phyloP scores from a whole-genome alignment of 2,329 filamentous ascomycete species.

The Aspergillus brunneoviolaceus region DNA sequence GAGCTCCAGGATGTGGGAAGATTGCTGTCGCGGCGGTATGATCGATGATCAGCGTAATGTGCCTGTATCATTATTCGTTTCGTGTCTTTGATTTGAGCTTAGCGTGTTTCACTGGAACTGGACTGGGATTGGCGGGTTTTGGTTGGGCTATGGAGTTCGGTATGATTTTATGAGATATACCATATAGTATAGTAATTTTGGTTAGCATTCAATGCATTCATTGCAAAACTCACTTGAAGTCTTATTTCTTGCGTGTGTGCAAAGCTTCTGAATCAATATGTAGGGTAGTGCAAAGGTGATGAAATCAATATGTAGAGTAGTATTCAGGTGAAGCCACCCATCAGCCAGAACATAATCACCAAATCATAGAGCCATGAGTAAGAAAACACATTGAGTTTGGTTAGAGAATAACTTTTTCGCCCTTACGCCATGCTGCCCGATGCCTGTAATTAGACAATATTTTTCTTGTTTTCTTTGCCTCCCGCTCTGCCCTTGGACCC shows the following conservation, averaged over 20 bases:
- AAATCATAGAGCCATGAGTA: neutral
- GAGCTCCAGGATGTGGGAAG: slow-evolving; percentile 48
- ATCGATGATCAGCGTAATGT: neutral
- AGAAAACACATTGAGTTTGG: neutral
- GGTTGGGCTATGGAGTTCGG: neutral
- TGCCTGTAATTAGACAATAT: slow-evolving; percentile 31
- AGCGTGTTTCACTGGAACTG: neutral
- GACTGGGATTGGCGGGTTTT: neutral
- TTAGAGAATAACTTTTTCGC: slow-evolving; percentile 26
- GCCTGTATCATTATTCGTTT: slow-evolving; percentile 1
- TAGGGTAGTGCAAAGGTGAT: no score
- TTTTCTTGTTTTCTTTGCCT: slow-evolving; percentile 22
- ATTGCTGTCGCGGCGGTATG: slow-evolving; percentile 27
- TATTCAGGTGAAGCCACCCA: neutral
- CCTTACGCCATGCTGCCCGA: slow-evolving; percentile 42
- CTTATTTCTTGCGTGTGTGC: neutral
- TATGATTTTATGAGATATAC: neutral
- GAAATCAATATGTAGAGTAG: neutral
- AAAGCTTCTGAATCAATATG: slow-evolving; percentile 8
- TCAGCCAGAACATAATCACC: neutral
- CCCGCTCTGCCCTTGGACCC: slow-evolving; percentile 4
- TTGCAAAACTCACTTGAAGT: neutral
- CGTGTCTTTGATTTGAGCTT: neutral
- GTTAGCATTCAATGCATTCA: neutral
- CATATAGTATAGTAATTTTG: neutral